phyloP scores from a whole-genome alignment of 2,329 filamentous ascomycete genomes.

The Trichoderma sp. region DNA sequence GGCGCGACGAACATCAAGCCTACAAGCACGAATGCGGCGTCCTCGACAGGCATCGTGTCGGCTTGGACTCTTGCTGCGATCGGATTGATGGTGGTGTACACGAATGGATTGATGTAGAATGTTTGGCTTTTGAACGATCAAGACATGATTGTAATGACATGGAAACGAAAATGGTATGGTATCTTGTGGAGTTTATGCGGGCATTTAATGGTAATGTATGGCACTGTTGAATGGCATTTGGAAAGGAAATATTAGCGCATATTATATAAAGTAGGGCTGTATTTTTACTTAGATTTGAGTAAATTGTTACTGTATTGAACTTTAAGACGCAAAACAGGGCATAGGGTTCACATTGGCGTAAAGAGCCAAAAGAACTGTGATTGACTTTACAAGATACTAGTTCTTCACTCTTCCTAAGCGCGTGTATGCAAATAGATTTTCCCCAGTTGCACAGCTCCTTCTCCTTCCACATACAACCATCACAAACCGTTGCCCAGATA shows the following conservation, averaged over 20 bases:
- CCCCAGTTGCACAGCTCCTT: neutral
- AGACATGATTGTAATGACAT: neutral
- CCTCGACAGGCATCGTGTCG: neutral
- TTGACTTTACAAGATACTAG: too few species aligned
- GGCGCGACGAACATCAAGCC: constrained; percentile 45
- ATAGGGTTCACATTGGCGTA: neutral
- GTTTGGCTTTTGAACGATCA: neutral
- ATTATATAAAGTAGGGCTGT: neutral
- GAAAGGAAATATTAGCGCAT: neutral
- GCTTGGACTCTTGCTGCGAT: neutral
- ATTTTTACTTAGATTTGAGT: neutral
- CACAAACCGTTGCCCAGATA: neutral
- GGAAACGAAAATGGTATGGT: neutral
- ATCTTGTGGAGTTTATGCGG: neutral
- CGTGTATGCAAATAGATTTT: neutral
- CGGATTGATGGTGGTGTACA: neutral
- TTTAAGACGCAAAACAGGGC: neutral
- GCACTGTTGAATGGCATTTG: neutral
- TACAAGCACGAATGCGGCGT: constrained; percentile 23
- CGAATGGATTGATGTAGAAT: neutral
- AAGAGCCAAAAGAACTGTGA: neutral
- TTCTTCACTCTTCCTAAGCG: neutral
- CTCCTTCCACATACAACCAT: neutral
- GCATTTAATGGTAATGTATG: neutral
- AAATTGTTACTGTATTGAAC: neutral